Evolutionary conservation across 306 rosid species (phyloP), one percentile per base, ranked within the genome.

Genomic region (Trichosanthes cucumerina): DNA sequence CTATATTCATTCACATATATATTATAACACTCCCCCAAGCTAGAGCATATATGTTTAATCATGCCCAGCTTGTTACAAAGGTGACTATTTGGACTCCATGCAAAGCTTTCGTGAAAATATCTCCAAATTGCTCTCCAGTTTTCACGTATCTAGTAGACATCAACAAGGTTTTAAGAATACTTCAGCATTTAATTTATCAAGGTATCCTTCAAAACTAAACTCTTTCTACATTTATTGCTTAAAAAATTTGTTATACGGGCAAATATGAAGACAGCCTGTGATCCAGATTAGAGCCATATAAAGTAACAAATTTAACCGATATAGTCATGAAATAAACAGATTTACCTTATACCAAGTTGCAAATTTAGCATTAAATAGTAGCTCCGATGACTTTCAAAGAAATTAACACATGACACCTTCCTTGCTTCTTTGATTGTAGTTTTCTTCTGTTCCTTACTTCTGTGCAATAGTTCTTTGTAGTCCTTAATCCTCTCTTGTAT

Each of bases 311-410:
- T 18, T 13, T 23, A 47, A 33, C 18, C 56, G 60, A 16, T 21
- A 76, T 58, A 64, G 43, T 43, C 54, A 65, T 9, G 64, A 78
- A 71, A 63, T 36, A 6, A 69, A 63, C 64, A 31, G 56, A 79
- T 60, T 64, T 82, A 88, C 92, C 92, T 84, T 86, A 88, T 88
- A 50, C 92, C 92, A 50, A 88, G 92, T 70, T 88, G 90, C 87
- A 88, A 80, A 76, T 86, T 88, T 28, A 88, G 92, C 86, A 78
- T 86, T 63, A 88, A 64, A 83, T 84, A 84, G 82, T 81, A 82
- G 79, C 87, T 86, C 73, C 49, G 81, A 24, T 60, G 73, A 65
- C 75, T 83, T 56, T 82, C 64, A 11, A 77, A 62, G 33, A 86
- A 47, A 62, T 79, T 75, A 16, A 84, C 33, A 70, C 90, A 87